Percentiles rank a stretch among this genome's conserved stretches.
phyloP scores from a whole-genome alignment of 495 filamentous ascomycete genomes.

The Trichoderma orchidacearum region DNA sequence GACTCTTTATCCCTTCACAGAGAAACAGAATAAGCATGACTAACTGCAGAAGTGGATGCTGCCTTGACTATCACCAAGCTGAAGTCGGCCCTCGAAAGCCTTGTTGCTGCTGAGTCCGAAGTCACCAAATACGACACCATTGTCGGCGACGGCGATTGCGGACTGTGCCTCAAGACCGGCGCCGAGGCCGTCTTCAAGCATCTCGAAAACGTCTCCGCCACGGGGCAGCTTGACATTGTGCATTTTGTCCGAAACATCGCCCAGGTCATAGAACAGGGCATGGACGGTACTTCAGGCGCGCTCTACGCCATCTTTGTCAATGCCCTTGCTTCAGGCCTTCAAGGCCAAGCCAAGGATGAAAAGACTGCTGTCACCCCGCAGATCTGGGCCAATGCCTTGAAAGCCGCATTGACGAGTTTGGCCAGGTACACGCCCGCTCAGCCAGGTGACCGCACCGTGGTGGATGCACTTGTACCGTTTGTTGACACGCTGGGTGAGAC shows the following conservation, averaged over 20 bases:
- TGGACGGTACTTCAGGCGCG: conserved; percentile 95
- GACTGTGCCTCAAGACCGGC: conserved; percentile 75
- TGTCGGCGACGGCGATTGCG: conserved; percentile 94
- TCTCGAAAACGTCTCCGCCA: conserved; percentile 15
- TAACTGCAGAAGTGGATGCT: conserved; percentile 48
- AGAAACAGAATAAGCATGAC: conserved; percentile 39
- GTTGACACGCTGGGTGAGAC: conserved; percentile 50
- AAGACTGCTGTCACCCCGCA: conserved; percentile 16
- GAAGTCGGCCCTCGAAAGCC: conserved; percentile 45
- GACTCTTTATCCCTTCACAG: neutral
- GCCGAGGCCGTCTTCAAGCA: conserved; percentile 48
- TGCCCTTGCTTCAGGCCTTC: conserved; percentile 64
- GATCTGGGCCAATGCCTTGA: conserved; percentile 64
- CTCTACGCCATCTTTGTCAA: conserved; percentile 95
- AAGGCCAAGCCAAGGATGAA: conserved; percentile 37
- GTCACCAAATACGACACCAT: conserved; percentile 83
- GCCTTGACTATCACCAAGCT: conserved; percentile 43
- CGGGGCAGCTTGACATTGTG: conserved; percentile 48
- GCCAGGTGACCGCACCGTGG: conserved; percentile 75
- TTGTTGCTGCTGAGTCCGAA: conserved; percentile 69
- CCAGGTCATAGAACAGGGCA: conserved; percentile 64
- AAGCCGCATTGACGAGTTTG: conserved; percentile 53
- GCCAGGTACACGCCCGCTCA: conserved; percentile 79
- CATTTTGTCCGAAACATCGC: conserved; percentile 63
- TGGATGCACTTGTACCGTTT: conserved; percentile 85